Base-by-base conservation (phyloP, 164 flowering plant genomes). In the Annona squamosa region DNA sequence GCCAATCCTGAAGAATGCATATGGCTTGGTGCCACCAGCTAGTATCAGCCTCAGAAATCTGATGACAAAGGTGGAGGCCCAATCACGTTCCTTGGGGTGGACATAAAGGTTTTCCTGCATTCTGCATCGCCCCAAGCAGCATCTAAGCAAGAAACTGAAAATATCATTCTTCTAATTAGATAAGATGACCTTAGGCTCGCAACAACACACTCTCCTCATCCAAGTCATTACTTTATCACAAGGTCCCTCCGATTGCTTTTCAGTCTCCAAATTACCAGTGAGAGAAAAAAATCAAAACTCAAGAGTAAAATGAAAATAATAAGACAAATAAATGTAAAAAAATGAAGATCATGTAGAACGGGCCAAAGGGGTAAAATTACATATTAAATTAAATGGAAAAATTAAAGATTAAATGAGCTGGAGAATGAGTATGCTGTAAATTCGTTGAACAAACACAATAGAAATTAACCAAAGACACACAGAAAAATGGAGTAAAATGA, bases 191-290 rank as follows among this genome's bases (percentile, higher is more conserved):
- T 81, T 74, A 47, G 81, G 82, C 1, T 76, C 63, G 77, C 86
- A 81, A 4, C 75, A 75, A 41, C 82, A 64, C 41, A 72, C 46
- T 69, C 81, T 82, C 84, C 84, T 88, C 57, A 84, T 52, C 71
- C 79, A 47, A 61, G 73, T 75, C 42, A 48, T 48, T 12, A 41
- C 57, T 70, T 42, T 70, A 18, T 12, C 44, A 46, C 16, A 67
- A 10, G 19, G 3, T 47, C 74, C 81, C 75, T 78, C 84, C 10
- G 68, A 17, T 42, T 71, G 66, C n/a, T 77, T 70, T 69, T 61
- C 19, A 59, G 68, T 47, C 75, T 79, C 52, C 75, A 74, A 57
- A 65, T 48, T 73, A 69, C 71, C 67, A 83, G 68, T 68, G 64
- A 73, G 56, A 81, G 72, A 57, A 73, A 13, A 44, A 72, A 46